Evolutionary conservation across 140 eudicot species (phyloP).

Genomic region (Eryngium alpinum): DNA sequence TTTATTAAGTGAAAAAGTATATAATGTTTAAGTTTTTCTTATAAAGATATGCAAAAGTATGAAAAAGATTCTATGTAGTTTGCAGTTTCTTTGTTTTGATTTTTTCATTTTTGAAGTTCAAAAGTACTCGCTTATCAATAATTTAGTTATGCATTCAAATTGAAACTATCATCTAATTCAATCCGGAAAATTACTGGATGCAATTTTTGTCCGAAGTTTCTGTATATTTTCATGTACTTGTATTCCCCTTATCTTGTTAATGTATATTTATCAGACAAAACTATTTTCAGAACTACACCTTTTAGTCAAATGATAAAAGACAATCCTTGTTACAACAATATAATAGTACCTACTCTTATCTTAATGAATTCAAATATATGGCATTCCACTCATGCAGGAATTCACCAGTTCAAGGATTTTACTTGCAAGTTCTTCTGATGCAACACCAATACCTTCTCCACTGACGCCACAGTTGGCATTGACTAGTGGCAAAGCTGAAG

Average conservation of each 20-base stretch:
- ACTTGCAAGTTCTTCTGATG: slow-evolving; percentile 64
- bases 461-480: slow-evolving; percentile 56
- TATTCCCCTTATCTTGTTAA: background rate
- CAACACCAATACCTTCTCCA: slow-evolving; percentile 70
- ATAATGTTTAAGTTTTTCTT: background rate
- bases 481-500: slow-evolving; percentile 56
- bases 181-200: too few species aligned
- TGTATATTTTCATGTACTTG: background rate
- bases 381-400: slow-evolving; percentile 35
- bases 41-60: too few species aligned
- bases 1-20: background rate
- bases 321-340: background rate
- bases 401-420: slow-evolving; percentile 64
- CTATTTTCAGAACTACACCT: background rate
- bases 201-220: background rate
- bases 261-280: background rate
- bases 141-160: too few species aligned
- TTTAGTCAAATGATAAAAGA: background rate
- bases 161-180: too few species aligned
- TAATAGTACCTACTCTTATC: background rate
- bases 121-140: too few species aligned
- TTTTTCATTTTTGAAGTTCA: too few species aligned
- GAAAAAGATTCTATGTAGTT: too few species aligned
- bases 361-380: background rate
- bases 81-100: too few species aligned